Percentiles rank a stretch among this genome's conserved stretches.
phyloP scores from a whole-genome alignment of 1,284 basidiomycete genomes.

The Boletus subluridellus region DNA sequence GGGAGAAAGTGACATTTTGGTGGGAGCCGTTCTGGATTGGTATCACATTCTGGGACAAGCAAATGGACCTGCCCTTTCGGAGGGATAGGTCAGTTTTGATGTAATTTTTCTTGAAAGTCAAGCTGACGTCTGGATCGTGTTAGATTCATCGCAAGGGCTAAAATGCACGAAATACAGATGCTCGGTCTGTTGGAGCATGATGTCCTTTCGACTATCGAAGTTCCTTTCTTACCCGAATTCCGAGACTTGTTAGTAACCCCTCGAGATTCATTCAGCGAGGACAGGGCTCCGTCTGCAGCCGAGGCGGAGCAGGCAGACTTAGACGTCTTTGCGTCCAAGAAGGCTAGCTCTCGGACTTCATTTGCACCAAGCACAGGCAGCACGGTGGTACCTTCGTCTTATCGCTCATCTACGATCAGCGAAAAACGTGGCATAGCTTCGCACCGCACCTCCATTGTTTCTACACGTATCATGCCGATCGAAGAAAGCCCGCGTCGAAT shows the following conservation, averaged over 20 bases:
- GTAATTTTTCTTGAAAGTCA: not conserved
- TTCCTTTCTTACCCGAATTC: constrained; percentile 64
- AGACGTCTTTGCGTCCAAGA: constrained; percentile 56
- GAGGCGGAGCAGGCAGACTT: constrained; percentile 71
- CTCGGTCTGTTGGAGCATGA: constrained; percentile 87
- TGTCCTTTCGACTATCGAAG: constrained; percentile 79
- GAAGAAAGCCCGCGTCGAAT: constrained; percentile 62
- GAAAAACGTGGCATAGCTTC: constrained; percentile 39
- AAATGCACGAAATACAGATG: constrained; percentile 95
- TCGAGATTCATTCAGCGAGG: constrained; percentile 31
- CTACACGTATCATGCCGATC: constrained; percentile 54
- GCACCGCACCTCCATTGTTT: constrained; percentile 45
- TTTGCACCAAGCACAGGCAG: constrained; percentile 37
- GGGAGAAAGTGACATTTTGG: constrained; percentile 62
- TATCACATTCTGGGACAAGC: constrained; percentile 79
- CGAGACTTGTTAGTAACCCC: constrained; percentile 31
- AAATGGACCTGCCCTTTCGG: constrained; percentile 84
- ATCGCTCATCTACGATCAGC: constrained; percentile 31
- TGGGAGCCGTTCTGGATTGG: constrained; percentile 87
- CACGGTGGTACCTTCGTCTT: constrained; percentile 35
- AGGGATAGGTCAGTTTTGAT: constrained; percentile 60
- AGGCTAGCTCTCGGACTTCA: constrained; percentile 39
- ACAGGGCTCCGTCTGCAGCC: constrained; percentile 39
- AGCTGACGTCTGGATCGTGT: not conserved
- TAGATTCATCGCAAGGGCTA: constrained; percentile 85